Evolutionary conservation across 495 filamentous ascomycete species (phyloP), one percentile per base, ranked within the genome.

Genomic region (Bombardia bombarda): DNA sequence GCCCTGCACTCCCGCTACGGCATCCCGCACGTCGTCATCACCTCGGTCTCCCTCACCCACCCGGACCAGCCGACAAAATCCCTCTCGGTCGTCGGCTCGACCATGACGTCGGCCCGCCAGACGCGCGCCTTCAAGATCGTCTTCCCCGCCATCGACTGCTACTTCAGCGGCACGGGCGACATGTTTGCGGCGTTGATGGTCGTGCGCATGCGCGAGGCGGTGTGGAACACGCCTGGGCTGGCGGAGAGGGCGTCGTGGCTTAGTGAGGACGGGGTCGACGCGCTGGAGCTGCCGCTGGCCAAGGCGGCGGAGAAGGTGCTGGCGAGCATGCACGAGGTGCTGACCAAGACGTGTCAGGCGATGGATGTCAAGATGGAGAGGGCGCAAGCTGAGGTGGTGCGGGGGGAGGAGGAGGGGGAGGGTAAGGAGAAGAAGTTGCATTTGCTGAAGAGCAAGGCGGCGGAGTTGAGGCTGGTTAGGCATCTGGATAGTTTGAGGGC

Each of bases 161-260:
- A 87, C 71, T 98, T 96, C 63, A 87, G 82, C 56, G 92, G 92
- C 20, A 95, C 92, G 1, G 92, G 92, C 12, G 92, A 98, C 67
- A 95, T 98, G 89, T 96, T 98, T 60, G 88, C 92, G 31, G 90
- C 93, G 18, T 68, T 96, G 40, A 90, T 81, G 38, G 75, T 95
- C 2, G 86, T 86, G 19, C 82, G 92, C n/a, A 77, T 98, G 42
- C 80, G 90, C 49, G 88, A 96, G 69, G 86, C 85, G 4, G 79
- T 83, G 13, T 55, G 52, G 18, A 50, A 41, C 28, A 50, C 52
- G 10, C 20, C 18, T 8, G 1, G 69, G 1, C 54, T 87, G 19
- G 60, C 62, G 37, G 61, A 55, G 10, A 71, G 57, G 31, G 66
- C 67, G 43, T 73, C 81, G 28, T 92, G 87, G 87, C 55, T 83